Evolutionary conservation across 345 rosid species (phyloP), one percentile per base, ranked within the genome.

Genomic region (Carallia brachiata): DNA sequence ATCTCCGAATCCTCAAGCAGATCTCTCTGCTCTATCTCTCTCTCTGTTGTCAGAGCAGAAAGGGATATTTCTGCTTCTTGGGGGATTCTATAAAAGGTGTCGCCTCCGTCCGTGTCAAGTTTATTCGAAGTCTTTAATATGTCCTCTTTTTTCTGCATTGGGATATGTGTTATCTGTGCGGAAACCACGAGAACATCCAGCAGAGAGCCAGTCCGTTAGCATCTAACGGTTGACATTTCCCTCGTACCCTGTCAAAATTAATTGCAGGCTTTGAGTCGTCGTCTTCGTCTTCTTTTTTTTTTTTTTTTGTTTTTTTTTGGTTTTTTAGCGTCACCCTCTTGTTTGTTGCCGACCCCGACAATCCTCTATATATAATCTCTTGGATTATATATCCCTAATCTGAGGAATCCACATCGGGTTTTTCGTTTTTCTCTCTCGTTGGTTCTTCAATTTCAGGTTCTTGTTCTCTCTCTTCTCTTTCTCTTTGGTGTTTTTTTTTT

Each of bases 391-490:
- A 37, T 32, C 23, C 36, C 50, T 36, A 61, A 61, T 19, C 47
- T 69, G 70, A 54, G 76, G 67, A 80, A 69, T 66, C 68, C 63
- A 68, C 75, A 64, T 80, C 83, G 83, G 82, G 78, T 64, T 60
- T 70, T 68, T 65, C 31, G 23, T 23, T 23, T 23, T 28, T 66
- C 63, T 65, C 63, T 58, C 17, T 71, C 67, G 34, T 32, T 23
- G 80, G 48, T 74, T 82, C 80, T 71, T 79, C 80, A 40, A 62
- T 68, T 75, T 60, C 66, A 73, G 87, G 87, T 81, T 56, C 55
- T 64, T 4, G 23, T 10, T 54, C 27, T 37, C 10, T 57, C 19
- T 16, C 13, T 65, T 40, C 52, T 7, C 1, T 53, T 55, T 1
- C 61, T 53, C 6, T 31, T 52, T 55, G 7, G 15, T 74, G 23